phyloP scores from a whole-genome alignment of 345 rosid species.

The Aquilaria sinensis region DNA sequence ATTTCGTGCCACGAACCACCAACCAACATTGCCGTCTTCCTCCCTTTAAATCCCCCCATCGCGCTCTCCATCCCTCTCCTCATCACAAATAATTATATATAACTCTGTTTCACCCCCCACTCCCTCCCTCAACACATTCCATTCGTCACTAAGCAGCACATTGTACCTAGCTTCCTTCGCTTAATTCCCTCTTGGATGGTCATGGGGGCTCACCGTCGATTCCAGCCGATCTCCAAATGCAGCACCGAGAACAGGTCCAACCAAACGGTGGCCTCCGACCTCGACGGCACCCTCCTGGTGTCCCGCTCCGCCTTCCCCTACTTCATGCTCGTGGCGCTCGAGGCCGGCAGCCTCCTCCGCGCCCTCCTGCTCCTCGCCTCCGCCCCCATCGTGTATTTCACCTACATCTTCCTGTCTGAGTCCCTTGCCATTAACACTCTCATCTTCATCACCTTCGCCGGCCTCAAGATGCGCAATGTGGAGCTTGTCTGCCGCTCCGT shows the following conservation, averaged over 20 bases:
- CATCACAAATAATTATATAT: neutral
- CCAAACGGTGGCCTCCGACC: constrained; percentile 76
- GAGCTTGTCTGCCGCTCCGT: constrained; percentile 83
- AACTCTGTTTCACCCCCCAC: no score
- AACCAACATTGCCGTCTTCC: constrained; percentile 14
- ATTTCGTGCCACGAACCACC: constrained; percentile 3
- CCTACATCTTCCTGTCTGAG: constrained; percentile 59
- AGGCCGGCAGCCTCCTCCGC: constrained; percentile 73
- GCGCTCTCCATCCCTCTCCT: constrained; percentile 11
- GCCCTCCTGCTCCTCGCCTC: constrained; percentile 57
- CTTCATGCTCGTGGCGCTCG: constrained; percentile 80
- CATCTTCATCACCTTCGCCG: constrained; percentile 60
- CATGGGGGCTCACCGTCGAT: constrained; percentile 54
- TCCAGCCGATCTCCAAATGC: constrained; percentile 48
- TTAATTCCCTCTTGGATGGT: constrained; percentile 2
- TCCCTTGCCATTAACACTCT: constrained; percentile 56
- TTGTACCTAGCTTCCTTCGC: neutral
- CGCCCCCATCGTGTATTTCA: constrained; percentile 65
- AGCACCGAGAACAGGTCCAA: constrained; percentile 49
- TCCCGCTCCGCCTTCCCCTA: constrained; percentile 86
- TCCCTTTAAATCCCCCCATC: constrained; percentile 14
- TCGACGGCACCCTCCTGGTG: constrained; percentile 75
- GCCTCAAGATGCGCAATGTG: constrained; percentile 57
- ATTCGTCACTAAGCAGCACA: neutral
- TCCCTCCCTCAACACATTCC: neutral